Conservation (phyloP, 805 yeast species). For the Candida nanaspora region DNA sequence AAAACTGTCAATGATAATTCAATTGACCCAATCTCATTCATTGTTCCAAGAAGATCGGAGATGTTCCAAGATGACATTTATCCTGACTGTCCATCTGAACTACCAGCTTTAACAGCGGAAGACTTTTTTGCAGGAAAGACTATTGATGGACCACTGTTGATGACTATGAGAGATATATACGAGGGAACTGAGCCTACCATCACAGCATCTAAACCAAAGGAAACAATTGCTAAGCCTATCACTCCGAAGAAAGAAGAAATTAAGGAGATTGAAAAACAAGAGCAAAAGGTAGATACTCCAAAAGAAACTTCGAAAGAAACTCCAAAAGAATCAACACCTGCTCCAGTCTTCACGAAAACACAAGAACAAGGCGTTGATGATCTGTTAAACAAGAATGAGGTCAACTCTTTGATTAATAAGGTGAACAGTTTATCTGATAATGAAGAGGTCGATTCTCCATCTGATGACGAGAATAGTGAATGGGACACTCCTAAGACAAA, state of each 20-base stretch:
- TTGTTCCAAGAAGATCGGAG: constrained; percentile 91
- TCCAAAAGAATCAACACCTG: constrained; percentile 7
- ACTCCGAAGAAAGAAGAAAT: too few species aligned
- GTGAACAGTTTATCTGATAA: constrained; percentile 33
- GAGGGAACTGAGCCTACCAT: constrained; percentile 60
- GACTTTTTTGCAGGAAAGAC: constrained; percentile 79
- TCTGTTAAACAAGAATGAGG: constrained; percentile 40
- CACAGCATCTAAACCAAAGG: constrained; percentile 29
- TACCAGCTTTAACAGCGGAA: constrained; percentile 69
- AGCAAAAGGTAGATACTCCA: too few species aligned
- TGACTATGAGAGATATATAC: constrained; percentile 68
- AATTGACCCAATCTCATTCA: constrained; percentile 87
- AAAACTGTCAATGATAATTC: constrained; percentile 81
- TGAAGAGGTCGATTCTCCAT: constrained; percentile 13
- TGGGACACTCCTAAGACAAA: constrained; percentile 13
- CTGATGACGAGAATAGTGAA: constrained; percentile 20
- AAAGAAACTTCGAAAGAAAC: constrained; percentile 3
- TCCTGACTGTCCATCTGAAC: constrained; percentile 80
- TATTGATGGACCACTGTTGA: constrained; percentile 75
- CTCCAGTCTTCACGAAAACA: constrained; percentile 18
- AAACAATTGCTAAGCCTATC: constrained; percentile 7
- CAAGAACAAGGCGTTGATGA: constrained; percentile 38
- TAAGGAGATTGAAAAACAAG: too few species aligned
- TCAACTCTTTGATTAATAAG: constrained; percentile 39
- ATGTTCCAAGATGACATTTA: constrained; percentile 88